These are phyloP conservation scores for Cicer bijugum DNA, from an alignment of 306 rosid species.

Conservation along the genomic window DNA sequence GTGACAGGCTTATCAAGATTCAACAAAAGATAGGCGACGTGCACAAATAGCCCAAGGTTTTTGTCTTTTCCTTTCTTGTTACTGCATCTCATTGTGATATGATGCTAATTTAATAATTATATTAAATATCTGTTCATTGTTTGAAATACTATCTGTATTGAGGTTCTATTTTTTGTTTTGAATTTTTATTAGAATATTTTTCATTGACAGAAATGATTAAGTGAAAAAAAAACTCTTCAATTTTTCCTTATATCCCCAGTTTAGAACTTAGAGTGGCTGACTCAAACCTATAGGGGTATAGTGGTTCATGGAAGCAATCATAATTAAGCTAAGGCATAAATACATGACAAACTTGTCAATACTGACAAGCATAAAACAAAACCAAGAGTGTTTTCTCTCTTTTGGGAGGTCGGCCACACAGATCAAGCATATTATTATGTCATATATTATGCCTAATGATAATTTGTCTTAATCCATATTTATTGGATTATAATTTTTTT, in stretches of 20 bases:
- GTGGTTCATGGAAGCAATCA: background rate
- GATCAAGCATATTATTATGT: background rate
- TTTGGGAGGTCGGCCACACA: background rate
- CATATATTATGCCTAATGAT: too few relatives aligned
- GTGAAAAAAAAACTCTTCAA: background rate
- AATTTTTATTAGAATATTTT: background rate
- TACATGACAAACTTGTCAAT: background rate
- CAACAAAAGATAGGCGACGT: constrained; percentile 96
- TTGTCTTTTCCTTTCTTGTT: constrained; percentile 20
- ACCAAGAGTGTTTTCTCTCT: background rate
- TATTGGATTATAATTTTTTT: too few relatives aligned
- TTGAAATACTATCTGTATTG: background rate
- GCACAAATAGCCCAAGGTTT: constrained; percentile 93
- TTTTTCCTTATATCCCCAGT: too few relatives aligned
- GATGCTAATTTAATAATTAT: constrained; percentile 23
- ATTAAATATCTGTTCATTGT: background rate
- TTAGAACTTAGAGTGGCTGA: too few relatives aligned
- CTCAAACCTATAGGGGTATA: too few relatives aligned
- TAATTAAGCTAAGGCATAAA: background rate
- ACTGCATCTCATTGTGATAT: constrained; percentile 30
- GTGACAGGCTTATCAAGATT: constrained; percentile 92
- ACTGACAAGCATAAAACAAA: background rate
- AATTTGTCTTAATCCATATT: too few relatives aligned
- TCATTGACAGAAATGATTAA: background rate
- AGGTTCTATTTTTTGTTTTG: background rate